Conservation (phyloP, 108 stramenopile genomes). For the Hondaea fermentalgiana region DNA sequence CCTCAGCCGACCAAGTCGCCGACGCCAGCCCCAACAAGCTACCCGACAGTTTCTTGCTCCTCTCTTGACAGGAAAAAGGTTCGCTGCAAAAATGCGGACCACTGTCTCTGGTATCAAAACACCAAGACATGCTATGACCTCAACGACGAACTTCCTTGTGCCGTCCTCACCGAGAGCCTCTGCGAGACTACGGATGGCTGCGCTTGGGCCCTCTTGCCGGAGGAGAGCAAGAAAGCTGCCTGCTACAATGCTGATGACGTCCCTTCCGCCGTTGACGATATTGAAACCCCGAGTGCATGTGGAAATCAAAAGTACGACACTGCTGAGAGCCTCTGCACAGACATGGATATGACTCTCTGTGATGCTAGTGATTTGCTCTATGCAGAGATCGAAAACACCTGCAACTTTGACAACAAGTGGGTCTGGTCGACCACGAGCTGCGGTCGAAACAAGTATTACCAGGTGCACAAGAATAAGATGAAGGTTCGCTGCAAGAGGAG, state of each 20-base stretch:
- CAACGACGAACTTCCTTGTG: too few relatives aligned
- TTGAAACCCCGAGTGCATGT: too few relatives aligned
- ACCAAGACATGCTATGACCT: neutral
- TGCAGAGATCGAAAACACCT: neutral
- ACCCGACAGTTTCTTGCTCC: neutral
- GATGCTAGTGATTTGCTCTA: neutral
- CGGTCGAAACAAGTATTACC: neutral
- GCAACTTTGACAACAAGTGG: neutral
- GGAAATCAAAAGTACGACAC: too few relatives aligned
- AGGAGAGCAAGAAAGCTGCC: too few relatives aligned
- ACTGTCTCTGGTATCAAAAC: neutral
- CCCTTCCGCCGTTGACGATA: too few relatives aligned
- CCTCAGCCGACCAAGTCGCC: neutral
- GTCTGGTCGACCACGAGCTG: neutral
- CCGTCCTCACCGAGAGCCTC: neutral
- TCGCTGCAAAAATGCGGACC: neutral
- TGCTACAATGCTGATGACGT: too few relatives aligned
- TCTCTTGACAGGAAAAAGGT: neutral
- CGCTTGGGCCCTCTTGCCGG: too few relatives aligned
- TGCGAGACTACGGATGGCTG: neutral
- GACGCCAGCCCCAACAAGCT: neutral
- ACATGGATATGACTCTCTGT: neutral
- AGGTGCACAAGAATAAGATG: neutral
- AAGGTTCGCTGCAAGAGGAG: neutral
- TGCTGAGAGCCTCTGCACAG: too few relatives aligned